Evolutionary conservation across 768 basidiomycete species (phyloP), one percentile per base, ranked within the genome.

Genomic region (Pholiota conissans): DNA sequence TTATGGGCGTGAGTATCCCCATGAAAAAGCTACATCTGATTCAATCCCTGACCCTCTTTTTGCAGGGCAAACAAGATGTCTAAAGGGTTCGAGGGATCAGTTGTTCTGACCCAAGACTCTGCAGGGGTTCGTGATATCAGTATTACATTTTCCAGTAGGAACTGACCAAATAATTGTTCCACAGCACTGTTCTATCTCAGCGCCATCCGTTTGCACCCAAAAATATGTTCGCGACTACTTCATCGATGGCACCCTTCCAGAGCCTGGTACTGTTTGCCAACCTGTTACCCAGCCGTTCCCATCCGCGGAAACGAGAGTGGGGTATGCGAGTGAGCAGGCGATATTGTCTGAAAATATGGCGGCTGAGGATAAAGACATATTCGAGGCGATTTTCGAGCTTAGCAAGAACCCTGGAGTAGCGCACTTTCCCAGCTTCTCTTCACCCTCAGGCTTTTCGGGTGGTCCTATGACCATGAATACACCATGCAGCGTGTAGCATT

Each of bases 51-150:
- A 14, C 16, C 9, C 4, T 22, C 22, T 45, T 45, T 6, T 24
- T 7, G n/a, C n/a, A 79, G 78, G 11, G 77, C 76, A 0, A 73
- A 74, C 58, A 72, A 74, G 47, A 76, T 70, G 61, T 72, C 73
- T 0, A 59, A 65, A 51, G 71, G 71, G 3, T 78, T 77, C 61
- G 62, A 65, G 1, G 64, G 60, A 20, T 73, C 76, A 2, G 71
- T 74, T 13, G 73, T 79, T 14, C 62, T 79, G 22, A 76, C 75
- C 7, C 76, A 78, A 52, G 73, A 78, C 26, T 74, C 74, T 8
- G 63, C 71, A 8, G 76, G 77, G 8, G 76, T 79, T 63, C n/a
- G 39, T 45, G 8, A 16, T 40, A n/a, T n/a, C n/a, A n/a, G n/a
- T n/a, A n/a, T n/a, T n/a, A n/a, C n/a, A n/a, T n/a, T n/a, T n/a